Evolutionary conservation across 805 yeast species (phyloP).

Genomic region (Blastobotrys attinorum): DNA sequence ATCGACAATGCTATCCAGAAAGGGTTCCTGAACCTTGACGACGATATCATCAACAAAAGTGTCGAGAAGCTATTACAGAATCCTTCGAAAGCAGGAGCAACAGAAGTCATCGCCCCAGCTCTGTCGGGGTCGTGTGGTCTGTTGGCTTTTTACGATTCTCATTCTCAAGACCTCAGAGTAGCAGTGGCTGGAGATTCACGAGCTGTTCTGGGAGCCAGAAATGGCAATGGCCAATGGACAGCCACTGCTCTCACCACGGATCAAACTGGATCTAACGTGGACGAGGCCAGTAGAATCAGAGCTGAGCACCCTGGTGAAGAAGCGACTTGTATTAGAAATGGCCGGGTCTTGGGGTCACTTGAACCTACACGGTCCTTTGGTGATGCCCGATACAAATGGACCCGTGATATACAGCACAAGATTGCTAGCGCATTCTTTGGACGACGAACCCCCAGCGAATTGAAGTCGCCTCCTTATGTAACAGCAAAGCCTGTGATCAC

Average conservation of each 20-base stretch:
- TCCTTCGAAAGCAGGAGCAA: slow-evolving; percentile 49
- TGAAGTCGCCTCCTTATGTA: slow-evolving; percentile 90
- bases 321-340: slow-evolving; percentile 63
- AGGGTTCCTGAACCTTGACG: slow-evolving; percentile 78
- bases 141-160: slow-evolving; percentile 77
- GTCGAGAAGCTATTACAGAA: slow-evolving; percentile 65
- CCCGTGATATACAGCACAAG: slow-evolving; percentile 62
- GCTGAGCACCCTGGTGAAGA: slow-evolving; percentile 91
- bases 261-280: slow-evolving; percentile 88
- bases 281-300: slow-evolving; percentile 75
- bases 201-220: slow-evolving; percentile 65
- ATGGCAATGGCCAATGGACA: slow-evolving; percentile 65
- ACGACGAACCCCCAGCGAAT: slow-evolving; percentile 54
- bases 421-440: slow-evolving; percentile 76
- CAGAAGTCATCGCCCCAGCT: slow-evolving; percentile 81
- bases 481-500: slow-evolving; percentile 94
- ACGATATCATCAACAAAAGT: slow-evolving; percentile 73
- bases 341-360: slow-evolving; percentile 84
- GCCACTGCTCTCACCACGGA: slow-evolving; percentile 81
- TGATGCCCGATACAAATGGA: slow-evolving; percentile 88
- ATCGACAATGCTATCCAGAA: slow-evolving; percentile 73
- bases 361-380: slow-evolving; percentile 98
- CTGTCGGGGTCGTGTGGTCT: slow-evolving; percentile 92
- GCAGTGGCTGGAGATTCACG: slow-evolving; percentile 97
- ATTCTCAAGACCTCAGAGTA: slow-evolving; percentile 61